These are phyloP conservation scores for Leishmania gerbilli DNA, from an alignment of 208 protist genomes.

Conservation along the genomic window DNA sequence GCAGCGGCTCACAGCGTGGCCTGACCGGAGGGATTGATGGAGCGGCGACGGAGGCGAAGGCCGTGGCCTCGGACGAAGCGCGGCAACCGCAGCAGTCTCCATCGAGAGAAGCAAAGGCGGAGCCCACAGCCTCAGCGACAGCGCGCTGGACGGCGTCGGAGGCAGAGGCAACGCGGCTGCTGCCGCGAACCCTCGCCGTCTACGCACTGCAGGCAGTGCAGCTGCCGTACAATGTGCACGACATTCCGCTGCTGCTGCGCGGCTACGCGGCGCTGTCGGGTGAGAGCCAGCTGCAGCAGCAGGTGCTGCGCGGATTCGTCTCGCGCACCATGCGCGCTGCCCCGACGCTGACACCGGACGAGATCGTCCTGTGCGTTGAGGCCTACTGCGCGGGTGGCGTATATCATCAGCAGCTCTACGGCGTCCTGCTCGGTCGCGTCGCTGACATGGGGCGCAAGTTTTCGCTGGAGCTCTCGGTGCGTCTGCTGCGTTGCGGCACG, in stretches of 20 bases:
- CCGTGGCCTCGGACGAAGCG: not conserved
- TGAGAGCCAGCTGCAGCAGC: conserved; percentile 30
- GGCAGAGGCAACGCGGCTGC: conserved; percentile 19
- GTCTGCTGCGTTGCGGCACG: conserved; percentile 66
- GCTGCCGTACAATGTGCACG: conserved; percentile 34
- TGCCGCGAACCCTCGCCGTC: conserved; percentile 40
- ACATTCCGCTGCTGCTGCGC: conserved; percentile 50
- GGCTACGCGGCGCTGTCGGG: conserved; percentile 51
- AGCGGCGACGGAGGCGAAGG: not conserved
- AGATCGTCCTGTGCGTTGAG: conserved; percentile 72
- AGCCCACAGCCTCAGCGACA: not conserved
- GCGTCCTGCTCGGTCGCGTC: conserved; percentile 69
- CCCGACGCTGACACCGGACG: conserved; percentile 40
- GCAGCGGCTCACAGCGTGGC: not conserved
- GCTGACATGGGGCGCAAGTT: conserved; percentile 57
- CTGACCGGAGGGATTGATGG: not conserved
- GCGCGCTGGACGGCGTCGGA: not conserved
- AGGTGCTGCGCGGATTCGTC: conserved; percentile 66
- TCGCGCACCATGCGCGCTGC: conserved; percentile 57
- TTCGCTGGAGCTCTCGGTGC: conserved; percentile 65
- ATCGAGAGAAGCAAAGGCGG: not conserved
- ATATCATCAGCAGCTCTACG: conserved; percentile 74
- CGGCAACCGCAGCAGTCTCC: not conserved
- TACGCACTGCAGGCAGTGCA: conserved; percentile 46
- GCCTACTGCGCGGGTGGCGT: conserved; percentile 62